These are phyloP conservation scores for Psilocybe sp. DNA, from an alignment of 768 basidiomycete species.

Conservation along the genomic window DNA sequence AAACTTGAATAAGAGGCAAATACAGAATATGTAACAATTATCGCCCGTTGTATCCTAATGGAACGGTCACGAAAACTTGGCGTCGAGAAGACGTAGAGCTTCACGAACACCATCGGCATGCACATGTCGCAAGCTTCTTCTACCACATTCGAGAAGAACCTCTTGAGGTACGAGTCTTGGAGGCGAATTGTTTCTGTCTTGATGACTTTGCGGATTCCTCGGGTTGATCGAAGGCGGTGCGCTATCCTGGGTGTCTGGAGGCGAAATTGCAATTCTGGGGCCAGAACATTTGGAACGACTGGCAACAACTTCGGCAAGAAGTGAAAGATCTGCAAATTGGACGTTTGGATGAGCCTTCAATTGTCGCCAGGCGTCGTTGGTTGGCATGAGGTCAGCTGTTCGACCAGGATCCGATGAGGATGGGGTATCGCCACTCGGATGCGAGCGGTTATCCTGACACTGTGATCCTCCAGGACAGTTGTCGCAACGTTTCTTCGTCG, in stretches of 20 bases:
- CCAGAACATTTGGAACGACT: conserved; percentile 78
- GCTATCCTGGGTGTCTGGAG: conserved; percentile 12
- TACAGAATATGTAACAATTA: too few species aligned
- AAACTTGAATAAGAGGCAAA: too few species aligned
- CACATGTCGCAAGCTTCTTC: conserved; percentile 61
- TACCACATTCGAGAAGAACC: conserved; percentile 60
- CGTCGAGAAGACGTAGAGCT: conserved; percentile 72
- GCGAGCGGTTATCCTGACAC: conserved; percentile 20
- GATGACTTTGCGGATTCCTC: background rate
- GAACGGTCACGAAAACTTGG: conserved; percentile 40
- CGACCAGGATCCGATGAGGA: conserved; percentile 13
- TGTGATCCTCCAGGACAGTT: conserved; percentile 50
- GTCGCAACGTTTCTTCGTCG: conserved; percentile 48
- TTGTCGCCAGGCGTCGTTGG: conserved; percentile 80
- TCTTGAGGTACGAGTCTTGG: conserved; percentile 62
- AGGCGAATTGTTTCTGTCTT: conserved; percentile 18
- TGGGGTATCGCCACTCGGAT: conserved; percentile 21
- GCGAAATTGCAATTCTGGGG: conserved; percentile 59
- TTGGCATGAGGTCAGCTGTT: conserved; percentile 61
- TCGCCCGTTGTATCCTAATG: too few species aligned
- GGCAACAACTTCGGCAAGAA: conserved; percentile 88
- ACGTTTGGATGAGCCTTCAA: conserved; percentile 89
- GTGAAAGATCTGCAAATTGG: conserved; percentile 75
- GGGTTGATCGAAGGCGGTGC: background rate
- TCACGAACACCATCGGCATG: conserved; percentile 71